Conservation (phyloP, 352 stramenopile species). For the Albugo laibachii region DNA sequence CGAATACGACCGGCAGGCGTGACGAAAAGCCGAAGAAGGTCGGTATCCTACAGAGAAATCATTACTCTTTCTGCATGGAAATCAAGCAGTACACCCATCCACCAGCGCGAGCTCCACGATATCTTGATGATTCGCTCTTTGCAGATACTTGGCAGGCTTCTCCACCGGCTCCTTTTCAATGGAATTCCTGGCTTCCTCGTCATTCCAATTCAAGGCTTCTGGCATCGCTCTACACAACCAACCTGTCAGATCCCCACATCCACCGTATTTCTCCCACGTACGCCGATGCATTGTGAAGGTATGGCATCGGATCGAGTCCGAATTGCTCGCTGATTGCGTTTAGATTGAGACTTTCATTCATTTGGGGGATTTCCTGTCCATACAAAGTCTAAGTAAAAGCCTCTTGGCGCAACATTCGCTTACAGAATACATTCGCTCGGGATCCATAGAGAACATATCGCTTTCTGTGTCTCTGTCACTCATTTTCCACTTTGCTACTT, state of each 20-base stretch:
- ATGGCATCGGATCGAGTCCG: neutral
- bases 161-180: slow-evolving; percentile 5
- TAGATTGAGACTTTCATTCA: neutral
- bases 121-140: slow-evolving; percentile 47
- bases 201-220: neutral
- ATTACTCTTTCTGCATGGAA: neutral
- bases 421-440: neutral
- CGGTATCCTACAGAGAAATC: slow-evolving; percentile 20
- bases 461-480: neutral
- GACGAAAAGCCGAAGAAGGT: slow-evolving; percentile 66
- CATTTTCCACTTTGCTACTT: neutral
- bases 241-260: neutral
- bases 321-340: neutral
- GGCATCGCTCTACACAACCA: neutral
- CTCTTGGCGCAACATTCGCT: neutral
- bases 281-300: neutral
- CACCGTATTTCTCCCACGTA: neutral
- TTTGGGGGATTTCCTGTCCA: neutral
- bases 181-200: neutral
- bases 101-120: slow-evolving; percentile 55
- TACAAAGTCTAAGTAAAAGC: neutral
- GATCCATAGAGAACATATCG: neutral
- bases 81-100: neutral
- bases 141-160: slow-evolving; percentile 69
- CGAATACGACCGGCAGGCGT: slow-evolving; percentile 64